A percentile compares a stretch with the other conserved stretches of the same genome.
Conservation (phyloP, 495 filamentous ascomycete genomes). For the Hypoxylon intermedium region DNA sequence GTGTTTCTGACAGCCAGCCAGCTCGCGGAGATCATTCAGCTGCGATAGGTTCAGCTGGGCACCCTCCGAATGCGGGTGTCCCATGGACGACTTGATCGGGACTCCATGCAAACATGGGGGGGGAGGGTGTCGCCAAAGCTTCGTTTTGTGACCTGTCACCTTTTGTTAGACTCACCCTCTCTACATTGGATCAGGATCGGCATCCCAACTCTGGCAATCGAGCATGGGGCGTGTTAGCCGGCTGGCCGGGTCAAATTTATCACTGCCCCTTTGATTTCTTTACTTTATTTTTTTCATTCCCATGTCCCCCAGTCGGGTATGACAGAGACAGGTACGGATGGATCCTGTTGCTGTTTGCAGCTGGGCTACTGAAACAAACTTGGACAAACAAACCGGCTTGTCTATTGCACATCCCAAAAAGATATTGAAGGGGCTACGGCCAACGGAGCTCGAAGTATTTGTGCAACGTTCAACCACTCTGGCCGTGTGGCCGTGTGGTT, state of each 20-base stretch:
- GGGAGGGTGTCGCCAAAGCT: slow-evolving; percentile 14
- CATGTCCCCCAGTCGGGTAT: slow-evolving; percentile 15
- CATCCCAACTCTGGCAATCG: slow-evolving; percentile 9
- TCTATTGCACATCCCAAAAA: slow-evolving; percentile 31
- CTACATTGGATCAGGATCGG: slow-evolving; percentile 24
- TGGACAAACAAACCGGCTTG: slow-evolving; percentile 26
- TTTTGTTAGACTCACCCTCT: slow-evolving; percentile 34
- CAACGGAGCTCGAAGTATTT: slow-evolving; percentile 30
- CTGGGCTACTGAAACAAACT: slow-evolving; percentile 31
- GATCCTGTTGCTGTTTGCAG: slow-evolving; percentile 32
- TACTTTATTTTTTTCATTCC: neutral
- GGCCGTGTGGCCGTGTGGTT: no score
- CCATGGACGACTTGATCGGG: slow-evolving; percentile 9
- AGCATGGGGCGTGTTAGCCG: slow-evolving; percentile 7
- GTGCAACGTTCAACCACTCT: slow-evolving; percentile 17
- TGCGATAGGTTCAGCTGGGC: slow-evolving; percentile 19
- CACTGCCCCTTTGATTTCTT: slow-evolving; percentile 1
- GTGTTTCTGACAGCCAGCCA: slow-evolving; percentile 21
- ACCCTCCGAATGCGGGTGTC: slow-evolving; percentile 11
- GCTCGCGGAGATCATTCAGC: slow-evolving; percentile 23
- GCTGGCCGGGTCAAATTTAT: slow-evolving; percentile 8
- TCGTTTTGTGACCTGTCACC: slow-evolving; percentile 28
- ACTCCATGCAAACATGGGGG: slow-evolving; percentile 29
- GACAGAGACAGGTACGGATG: slow-evolving; percentile 28
- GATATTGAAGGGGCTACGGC: slow-evolving; percentile 29